These are phyloP conservation scores for Clonostachys sp. DNA, from an alignment of 2,329 filamentous ascomycete genomes.

Conservation along the genomic window DNA sequence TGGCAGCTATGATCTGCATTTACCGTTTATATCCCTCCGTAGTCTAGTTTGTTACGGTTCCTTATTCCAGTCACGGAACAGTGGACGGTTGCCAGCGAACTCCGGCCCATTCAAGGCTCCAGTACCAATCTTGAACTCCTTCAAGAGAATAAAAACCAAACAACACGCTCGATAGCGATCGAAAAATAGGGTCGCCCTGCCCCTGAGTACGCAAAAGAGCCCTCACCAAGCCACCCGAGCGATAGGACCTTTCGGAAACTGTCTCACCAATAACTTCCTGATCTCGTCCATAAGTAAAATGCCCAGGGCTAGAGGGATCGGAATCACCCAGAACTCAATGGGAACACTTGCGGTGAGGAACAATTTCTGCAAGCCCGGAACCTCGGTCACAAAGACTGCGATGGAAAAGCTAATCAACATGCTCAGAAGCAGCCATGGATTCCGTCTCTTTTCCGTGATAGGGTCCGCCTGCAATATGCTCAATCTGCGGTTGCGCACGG, in stretches of 20 bases:
- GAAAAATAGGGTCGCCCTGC: no score
- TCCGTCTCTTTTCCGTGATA: conserved; percentile 36
- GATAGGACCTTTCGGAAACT: conserved; percentile 35
- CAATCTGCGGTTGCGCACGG: conserved; percentile 44
- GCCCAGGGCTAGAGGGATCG: conserved; percentile 42
- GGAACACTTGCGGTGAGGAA: conserved; percentile 45
- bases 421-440: conserved; percentile 41
- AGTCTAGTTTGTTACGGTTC: no score
- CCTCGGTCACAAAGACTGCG: conserved; percentile 48
- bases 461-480: conserved; percentile 48
- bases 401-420: conserved; percentile 42
- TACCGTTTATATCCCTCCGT: no score
- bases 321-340: conserved; percentile 47
- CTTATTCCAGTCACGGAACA: no score
- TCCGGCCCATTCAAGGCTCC: no score
- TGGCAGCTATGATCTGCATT: no score
- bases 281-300: conserved; percentile 48
- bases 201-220: neutral
- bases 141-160: no score
- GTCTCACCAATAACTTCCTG: conserved; percentile 41
- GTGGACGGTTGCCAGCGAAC: no score
- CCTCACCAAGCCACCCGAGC: conserved; percentile 44
- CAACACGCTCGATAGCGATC: no score
- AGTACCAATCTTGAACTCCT: no score
- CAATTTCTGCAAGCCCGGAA: conserved; percentile 39